These are phyloP conservation scores for Hygrocybe punicea DNA, from an alignment of 768 basidiomycete species.

Conservation along the genomic window DNA sequence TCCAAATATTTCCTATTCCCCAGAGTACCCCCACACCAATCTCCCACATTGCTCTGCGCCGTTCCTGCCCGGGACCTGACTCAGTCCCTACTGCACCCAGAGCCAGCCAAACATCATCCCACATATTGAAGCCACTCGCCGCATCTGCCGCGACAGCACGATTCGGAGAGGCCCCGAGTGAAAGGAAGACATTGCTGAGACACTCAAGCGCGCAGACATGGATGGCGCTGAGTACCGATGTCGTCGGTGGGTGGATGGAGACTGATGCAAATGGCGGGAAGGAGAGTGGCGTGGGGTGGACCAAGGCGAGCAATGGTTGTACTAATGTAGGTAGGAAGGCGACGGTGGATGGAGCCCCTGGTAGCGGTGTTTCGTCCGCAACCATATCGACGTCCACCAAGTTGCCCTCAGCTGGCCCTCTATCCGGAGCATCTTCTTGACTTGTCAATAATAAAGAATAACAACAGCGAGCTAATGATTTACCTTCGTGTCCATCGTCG, in stretches of 20 bases:
- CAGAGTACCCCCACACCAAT: slow-evolving; percentile 79
- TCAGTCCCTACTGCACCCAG: slow-evolving; percentile 59
- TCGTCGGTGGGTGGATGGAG: slow-evolving; percentile 84
- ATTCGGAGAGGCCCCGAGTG: slow-evolving; percentile 53
- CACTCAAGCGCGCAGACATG: slow-evolving; percentile 86
- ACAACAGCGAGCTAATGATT: slow-evolving; percentile 18
- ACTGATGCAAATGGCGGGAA: slow-evolving; percentile 69
- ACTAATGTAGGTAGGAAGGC: slow-evolving; percentile 62
- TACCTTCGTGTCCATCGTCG: slow-evolving; percentile 31
- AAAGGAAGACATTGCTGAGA: slow-evolving; percentile 83
- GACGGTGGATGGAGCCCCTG: slow-evolving; percentile 22
- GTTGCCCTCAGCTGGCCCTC: slow-evolving; percentile 24
- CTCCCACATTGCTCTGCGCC: slow-evolving; percentile 72
- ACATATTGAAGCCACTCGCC: slow-evolving; percentile 52
- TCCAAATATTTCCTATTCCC: slow-evolving; percentile 80
- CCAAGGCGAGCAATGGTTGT: slow-evolving; percentile 61
- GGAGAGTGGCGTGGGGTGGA: slow-evolving; percentile 74
- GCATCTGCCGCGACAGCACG: slow-evolving; percentile 43
- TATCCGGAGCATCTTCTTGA: slow-evolving; percentile 8
- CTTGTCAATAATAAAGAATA: background rate
- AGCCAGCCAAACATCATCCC: slow-evolving; percentile 64
- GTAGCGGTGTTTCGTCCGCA: slow-evolving; percentile 41
- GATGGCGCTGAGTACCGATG: slow-evolving; percentile 77
- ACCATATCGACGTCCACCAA: slow-evolving; percentile 40
- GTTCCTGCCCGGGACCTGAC: slow-evolving; percentile 59